Evolutionary conservation across 208 protist species (phyloP), one percentile per base, ranked within the genome.

Genomic region (Trypanosoma cruzi): DNA sequence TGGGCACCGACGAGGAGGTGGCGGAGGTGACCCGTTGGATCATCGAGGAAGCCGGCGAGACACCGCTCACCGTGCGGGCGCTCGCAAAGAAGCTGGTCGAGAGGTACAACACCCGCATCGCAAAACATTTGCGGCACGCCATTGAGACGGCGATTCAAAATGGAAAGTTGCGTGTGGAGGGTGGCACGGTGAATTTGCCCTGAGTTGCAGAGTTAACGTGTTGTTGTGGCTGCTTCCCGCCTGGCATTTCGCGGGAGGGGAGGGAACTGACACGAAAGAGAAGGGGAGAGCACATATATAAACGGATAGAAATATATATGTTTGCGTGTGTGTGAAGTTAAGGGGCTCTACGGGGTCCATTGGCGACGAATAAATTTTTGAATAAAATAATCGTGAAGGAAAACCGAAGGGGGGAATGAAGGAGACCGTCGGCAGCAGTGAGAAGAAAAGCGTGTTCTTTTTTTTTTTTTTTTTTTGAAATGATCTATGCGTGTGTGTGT

Each of bases 51-150:
- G 72, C 63, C 2, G 71, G 52, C 20, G 57, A 59, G 7, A 20
- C 18, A 48, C 29, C 52, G 42, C 75, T 94, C 66, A 62, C 59
- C 32, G 49, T 77, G 36, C 85, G 81, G 75, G 77, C 73, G 32
- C 55, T 94, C 0, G 46, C 86, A 32, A 77, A 78, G 64, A 67
- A 75, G 28, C 64, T 94, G 20, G 89, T 89, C 32, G 68, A 74
- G 40, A 69, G 84, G 20, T 94, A 92, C 58, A 54, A 77, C 14
- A 75, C 76, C 34, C 81, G 86, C 11, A 87, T 94, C 61, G 84
- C 86, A 26, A 91, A 90, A 67, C 63, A 73, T 32, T 57, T 92
- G 55, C 77, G 75, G 16, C 62, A 68, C 42, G 83, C 82, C 0
- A 58, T 93, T 34, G 74, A 85, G 22, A 66, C 76, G 2, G 78